phyloP scores from a whole-genome alignment of 1,139 yeast genomes.

The Pichia inconspicua region DNA sequence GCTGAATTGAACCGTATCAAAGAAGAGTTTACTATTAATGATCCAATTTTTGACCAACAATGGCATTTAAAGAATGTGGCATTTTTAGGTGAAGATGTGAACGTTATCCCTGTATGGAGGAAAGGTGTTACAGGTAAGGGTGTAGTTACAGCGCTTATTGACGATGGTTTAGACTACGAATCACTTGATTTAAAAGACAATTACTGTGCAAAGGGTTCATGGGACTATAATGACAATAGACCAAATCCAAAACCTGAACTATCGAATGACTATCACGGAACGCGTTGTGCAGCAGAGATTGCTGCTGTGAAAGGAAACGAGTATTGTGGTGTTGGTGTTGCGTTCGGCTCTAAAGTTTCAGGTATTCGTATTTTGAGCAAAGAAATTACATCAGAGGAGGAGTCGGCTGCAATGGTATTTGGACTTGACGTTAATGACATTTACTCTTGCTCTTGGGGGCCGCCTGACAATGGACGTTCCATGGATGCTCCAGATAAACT shows the following conservation, averaged over 20 bases:
- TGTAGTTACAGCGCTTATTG: slow-evolving; percentile 78
- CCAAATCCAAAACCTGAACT: slow-evolving; percentile 74
- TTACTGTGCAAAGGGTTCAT: slow-evolving; percentile 69
- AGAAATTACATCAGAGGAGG: slow-evolving; percentile 72
- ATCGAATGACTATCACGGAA: slow-evolving; percentile 88
- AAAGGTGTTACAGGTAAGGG: slow-evolving; percentile 78
- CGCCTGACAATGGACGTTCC: slow-evolving; percentile 84
- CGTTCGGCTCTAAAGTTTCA: slow-evolving; percentile 75
- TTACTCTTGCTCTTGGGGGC: slow-evolving; percentile 98
- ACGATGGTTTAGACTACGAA: slow-evolving; percentile 87
- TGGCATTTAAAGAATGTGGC: slow-evolving; percentile 82
- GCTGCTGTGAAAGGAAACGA: slow-evolving; percentile 80
- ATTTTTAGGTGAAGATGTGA: slow-evolving; percentile 76
- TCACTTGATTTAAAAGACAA: slow-evolving; percentile 64
- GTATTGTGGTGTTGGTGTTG: slow-evolving; percentile 92
- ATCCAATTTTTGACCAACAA: slow-evolving; percentile 73
- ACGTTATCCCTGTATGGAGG: slow-evolving; percentile 81
- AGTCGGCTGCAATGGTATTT: slow-evolving; percentile 80
- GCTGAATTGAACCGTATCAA: slow-evolving; percentile 36
- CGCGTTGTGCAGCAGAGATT: slow-evolving; percentile 97
- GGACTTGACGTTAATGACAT: slow-evolving; percentile 80
- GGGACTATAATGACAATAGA: slow-evolving; percentile 82
- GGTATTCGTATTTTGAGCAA: slow-evolving; percentile 89
- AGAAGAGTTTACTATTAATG: slow-evolving; percentile 56
- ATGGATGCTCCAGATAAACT: slow-evolving; percentile 76